Percentiles rank a stretch among this genome's conserved stretches.
These are phyloP conservation scores for Populus davidiana DNA, from an alignment of 345 rosid genomes.

Conservation along the genomic window DNA sequence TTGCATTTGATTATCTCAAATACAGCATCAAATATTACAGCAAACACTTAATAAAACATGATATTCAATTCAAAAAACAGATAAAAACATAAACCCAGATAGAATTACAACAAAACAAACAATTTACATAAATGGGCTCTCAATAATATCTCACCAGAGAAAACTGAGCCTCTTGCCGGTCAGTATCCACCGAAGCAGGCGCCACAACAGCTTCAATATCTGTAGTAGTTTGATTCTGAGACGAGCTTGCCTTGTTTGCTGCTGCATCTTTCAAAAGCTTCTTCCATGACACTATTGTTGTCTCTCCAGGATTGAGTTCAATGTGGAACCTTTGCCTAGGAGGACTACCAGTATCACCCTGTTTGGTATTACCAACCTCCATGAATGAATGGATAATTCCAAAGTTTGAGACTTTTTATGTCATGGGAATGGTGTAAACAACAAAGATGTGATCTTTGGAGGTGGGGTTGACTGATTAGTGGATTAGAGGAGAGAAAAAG, in stretches of 20 bases:
- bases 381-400: background rate
- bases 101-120: background rate
- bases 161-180: background rate
- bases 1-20: background rate
- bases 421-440: background rate
- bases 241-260: background rate
- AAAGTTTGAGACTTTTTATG: background rate
- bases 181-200: background rate
- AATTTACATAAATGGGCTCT: background rate
- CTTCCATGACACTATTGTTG: background rate
- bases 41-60: background rate
- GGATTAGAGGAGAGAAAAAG: background rate
- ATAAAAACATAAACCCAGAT: background rate
- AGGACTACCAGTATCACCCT: background rate
- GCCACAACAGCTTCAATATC: background rate
- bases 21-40: background rate
- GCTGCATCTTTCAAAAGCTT: background rate
- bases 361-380: background rate
- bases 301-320: background rate
- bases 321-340: background rate
- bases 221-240: background rate
- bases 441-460: background rate
- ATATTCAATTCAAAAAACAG: background rate
- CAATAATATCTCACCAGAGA: background rate
- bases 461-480: background rate